Conservation (phyloP, 2,329 filamentous ascomycete genomes). For the Pestalotiopsis sp. region DNA sequence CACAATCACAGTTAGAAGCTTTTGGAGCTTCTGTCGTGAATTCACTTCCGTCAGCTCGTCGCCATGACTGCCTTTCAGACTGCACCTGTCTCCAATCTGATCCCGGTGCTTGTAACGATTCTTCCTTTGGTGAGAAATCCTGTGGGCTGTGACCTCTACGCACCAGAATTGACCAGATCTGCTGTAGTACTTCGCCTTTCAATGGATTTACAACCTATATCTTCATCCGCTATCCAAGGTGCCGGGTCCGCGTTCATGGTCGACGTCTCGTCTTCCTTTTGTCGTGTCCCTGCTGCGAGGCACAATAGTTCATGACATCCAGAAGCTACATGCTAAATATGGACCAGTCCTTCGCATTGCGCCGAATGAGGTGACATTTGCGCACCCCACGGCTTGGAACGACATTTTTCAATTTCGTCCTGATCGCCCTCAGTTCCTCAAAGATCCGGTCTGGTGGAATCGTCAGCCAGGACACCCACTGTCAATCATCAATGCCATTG, state of each 20-base stretch:
- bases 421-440: constrained; percentile 23
- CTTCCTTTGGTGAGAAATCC: background rate
- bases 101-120: background rate
- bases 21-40: background rate
- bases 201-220: background rate
- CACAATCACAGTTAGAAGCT: background rate
- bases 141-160: background rate
- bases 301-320: constrained; percentile 44
- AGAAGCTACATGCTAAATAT: constrained; percentile 46
- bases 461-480: constrained; percentile 23
- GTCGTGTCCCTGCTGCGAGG: constrained; percentile 38
- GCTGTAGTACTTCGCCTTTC: background rate
- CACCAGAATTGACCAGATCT: background rate
- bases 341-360: constrained; percentile 51
- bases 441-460: constrained; percentile 31
- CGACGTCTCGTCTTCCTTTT: constrained; percentile 42
- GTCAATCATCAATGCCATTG: constrained; percentile 29
- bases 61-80: background rate
- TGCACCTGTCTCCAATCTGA: background rate
- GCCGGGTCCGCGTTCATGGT: constrained; percentile 31
- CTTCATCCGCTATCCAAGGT: constrained; percentile 21
- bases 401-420: constrained; percentile 23
- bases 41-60: background rate
- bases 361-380: constrained; percentile 49
- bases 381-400: constrained; percentile 42